Evolutionary conservation across 2,329 filamentous ascomycete genomes (phyloP), one percentile per base, ranked within the genome.

Genomic region (Pseudocercospora vitis): DNA sequence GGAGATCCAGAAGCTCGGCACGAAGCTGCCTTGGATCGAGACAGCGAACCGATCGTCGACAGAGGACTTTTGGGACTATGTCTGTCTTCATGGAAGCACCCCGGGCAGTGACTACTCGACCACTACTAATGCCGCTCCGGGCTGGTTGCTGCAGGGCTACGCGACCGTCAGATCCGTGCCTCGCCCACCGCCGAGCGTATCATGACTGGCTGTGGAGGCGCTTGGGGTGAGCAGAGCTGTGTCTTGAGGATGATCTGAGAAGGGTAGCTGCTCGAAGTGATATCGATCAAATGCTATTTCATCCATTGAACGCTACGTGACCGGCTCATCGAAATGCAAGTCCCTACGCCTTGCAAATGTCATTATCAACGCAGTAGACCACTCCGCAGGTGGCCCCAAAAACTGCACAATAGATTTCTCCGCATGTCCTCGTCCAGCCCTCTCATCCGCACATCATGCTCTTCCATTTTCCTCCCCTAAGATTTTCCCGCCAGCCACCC

Each of bases 401-500:
- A n/a, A n/a, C n/a, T n/a, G n/a, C n/a, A n/a, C n/a, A n/a, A n/a
- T n/a, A n/a, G n/a, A n/a, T n/a, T n/a, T n/a, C n/a, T n/a, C n/a
- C n/a, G 7, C 14, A 6, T 16, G 19, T 9, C 4, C 14, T 3
- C 23, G 8, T 19, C 19, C 1, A 23, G n/a, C 19, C 23, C 9
- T 40, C 37, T 5, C 32, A 35, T 35, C 7, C 32, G n/a, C 7
- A 11, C n/a, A 16, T 16, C 32, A 16, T 35, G 39, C 19, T 23
- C 21, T 23, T 18, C 44, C 44, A 2, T 19, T 11, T n/a, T 12
- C 12, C 4, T 5, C 26, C 47, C 60, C 1, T 45, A 45, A 8
- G 42, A 67, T 31, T 61, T 61, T n/a, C 67, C 67, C 45, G 67
- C 67, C 57, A 69, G 72, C 48, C 83, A 69, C 0, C 89, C 89